These are phyloP conservation scores for Claviceps spartinae DNA, from an alignment of 2,329 filamentous ascomycete genomes.

Conservation along the genomic window DNA sequence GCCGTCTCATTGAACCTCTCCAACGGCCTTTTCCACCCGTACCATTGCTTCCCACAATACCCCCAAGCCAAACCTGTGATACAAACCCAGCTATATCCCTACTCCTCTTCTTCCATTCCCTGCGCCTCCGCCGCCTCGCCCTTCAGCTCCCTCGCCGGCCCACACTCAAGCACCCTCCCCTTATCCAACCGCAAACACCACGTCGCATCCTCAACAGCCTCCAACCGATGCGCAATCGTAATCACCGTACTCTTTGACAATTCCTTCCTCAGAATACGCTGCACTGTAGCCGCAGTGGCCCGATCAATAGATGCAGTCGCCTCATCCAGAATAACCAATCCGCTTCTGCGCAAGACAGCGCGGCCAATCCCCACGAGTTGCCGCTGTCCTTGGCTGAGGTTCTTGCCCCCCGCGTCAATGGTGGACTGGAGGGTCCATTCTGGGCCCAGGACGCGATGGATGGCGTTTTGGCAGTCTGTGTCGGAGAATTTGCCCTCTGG, in stretches of 20 bases:
- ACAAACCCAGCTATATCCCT: too few relatives aligned
- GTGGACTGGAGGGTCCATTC: constrained; percentile 34
- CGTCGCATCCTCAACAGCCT: constrained; percentile 46
- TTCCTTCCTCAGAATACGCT: constrained; percentile 42
- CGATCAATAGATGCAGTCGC: constrained; percentile 51
- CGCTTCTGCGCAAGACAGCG: constrained; percentile 45
- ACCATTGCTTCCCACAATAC: too few relatives aligned
- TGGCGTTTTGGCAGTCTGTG: constrained; percentile 32
- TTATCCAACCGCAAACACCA: constrained; percentile 40
- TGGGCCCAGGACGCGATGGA: constrained; percentile 45
- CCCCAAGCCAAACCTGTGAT: too few relatives aligned
- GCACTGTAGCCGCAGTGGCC: constrained; percentile 43
- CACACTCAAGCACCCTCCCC: constrained; percentile 36
- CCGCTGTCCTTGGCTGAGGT: constrained; percentile 48
- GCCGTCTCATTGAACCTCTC: too few relatives aligned
- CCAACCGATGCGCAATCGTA: constrained; percentile 51
- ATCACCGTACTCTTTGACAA: constrained; percentile 45
- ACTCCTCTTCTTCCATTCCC: too few relatives aligned
- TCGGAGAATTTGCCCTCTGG: constrained; percentile 46
- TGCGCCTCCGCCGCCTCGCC: background rate
- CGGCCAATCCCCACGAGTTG: constrained; percentile 48
- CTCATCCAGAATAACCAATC: constrained; percentile 50
- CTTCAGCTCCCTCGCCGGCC: constrained; percentile 19
- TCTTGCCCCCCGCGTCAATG: constrained; percentile 46
- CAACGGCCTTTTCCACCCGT: too few relatives aligned